Evolutionary conservation across 1,139 yeast genomes (phyloP).

Genomic region (Citeromyces siamensis): DNA sequence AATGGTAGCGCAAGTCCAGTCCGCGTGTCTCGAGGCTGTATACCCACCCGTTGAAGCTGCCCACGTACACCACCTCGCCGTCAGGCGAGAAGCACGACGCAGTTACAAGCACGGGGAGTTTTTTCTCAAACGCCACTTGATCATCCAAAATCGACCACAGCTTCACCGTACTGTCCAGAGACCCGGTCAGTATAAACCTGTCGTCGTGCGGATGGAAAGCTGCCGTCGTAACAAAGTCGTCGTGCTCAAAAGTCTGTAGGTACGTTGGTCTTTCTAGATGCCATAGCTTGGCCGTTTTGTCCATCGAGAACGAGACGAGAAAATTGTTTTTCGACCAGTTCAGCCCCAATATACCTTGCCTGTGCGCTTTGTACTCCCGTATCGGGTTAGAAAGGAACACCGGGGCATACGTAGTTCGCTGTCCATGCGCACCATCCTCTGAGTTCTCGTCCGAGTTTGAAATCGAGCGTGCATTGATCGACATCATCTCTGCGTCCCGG

Average conservation of each 20-base stretch:
- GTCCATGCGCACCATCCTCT: slow-evolving; percentile 8
- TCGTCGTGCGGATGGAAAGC: slow-evolving; percentile 83
- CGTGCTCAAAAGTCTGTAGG: slow-evolving; percentile 55
- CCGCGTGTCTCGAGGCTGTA: slow-evolving; percentile 55
- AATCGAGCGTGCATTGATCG: not conserved
- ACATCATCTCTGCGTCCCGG: slow-evolving; percentile 6
- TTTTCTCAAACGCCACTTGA: slow-evolving; percentile 32
- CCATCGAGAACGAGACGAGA: slow-evolving; percentile 74
- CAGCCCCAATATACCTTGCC: slow-evolving; percentile 53
- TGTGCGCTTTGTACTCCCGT: slow-evolving; percentile 53
- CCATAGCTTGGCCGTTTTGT: slow-evolving; percentile 76
- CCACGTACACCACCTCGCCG: slow-evolving; percentile 55
- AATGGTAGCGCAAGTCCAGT: slow-evolving; percentile 36
- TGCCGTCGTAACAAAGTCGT: slow-evolving; percentile 76
- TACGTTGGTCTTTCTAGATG: slow-evolving; percentile 59
- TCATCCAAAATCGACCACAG: slow-evolving; percentile 81
- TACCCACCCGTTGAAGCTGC: slow-evolving; percentile 73
- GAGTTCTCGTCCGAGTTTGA: slow-evolving; percentile 6
- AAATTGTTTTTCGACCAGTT: slow-evolving; percentile 90
- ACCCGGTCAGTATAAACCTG: slow-evolving; percentile 75
- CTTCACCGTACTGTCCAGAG: slow-evolving; percentile 66
- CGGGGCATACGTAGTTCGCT: slow-evolving; percentile 41
- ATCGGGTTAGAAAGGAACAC: slow-evolving; percentile 67
- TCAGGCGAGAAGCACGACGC: slow-evolving; percentile 62
- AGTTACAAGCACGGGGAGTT: slow-evolving; percentile 40